Evolutionary conservation across 1,284 basidiomycete genomes (phyloP).

Genomic region (Apiotrichum mycotoxinovorans): DNA sequence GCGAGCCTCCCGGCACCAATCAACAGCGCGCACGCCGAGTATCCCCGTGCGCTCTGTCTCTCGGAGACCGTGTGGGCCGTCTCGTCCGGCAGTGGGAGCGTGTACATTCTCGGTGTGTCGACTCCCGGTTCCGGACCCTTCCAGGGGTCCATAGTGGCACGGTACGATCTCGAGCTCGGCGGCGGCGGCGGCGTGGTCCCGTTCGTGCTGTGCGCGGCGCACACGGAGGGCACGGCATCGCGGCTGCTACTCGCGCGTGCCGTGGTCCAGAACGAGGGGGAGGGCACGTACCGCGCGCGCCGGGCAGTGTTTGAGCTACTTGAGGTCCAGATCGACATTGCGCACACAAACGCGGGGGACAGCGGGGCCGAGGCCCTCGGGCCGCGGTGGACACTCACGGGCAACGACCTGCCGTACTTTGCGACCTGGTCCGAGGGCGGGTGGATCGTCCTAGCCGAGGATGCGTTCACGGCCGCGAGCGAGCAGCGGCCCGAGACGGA

Average conservation of each 20-base stretch:
- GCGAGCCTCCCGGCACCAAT: slow-evolving; percentile 59
- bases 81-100: slow-evolving; percentile 66
- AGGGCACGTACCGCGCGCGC: slow-evolving; percentile 19
- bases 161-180: slow-evolving; percentile 54
- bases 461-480: slow-evolving; percentile 17
- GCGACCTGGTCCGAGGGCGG: slow-evolving; percentile 29
- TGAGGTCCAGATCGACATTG: slow-evolving; percentile 30
- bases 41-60: slow-evolving; percentile 67
- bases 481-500: slow-evolving; percentile 13
- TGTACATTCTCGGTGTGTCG: slow-evolving; percentile 58
- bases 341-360: slow-evolving; percentile 19
- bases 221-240: slow-evolving; percentile 14
- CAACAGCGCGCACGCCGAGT: slow-evolving; percentile 59
- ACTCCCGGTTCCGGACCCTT: slow-evolving; percentile 29
- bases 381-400: slow-evolving; percentile 61
- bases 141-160: slow-evolving; percentile 55
- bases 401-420: slow-evolving; percentile 65
- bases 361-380: slow-evolving; percentile 50
- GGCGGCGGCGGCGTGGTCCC: slow-evolving; percentile 50
- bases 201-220: slow-evolving; percentile 51
- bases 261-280: slow-evolving; percentile 4
- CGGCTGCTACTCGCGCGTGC: slow-evolving; percentile 29
- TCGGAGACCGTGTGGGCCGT: slow-evolving; percentile 57
- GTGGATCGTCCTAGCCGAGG: slow-evolving; percentile 37
- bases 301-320: slow-evolving; percentile 33